Evolutionary conservation across 2,329 filamentous ascomycete species (phyloP), one percentile per base, ranked within the genome.

Genomic region (Xylaria sp.): DNA sequence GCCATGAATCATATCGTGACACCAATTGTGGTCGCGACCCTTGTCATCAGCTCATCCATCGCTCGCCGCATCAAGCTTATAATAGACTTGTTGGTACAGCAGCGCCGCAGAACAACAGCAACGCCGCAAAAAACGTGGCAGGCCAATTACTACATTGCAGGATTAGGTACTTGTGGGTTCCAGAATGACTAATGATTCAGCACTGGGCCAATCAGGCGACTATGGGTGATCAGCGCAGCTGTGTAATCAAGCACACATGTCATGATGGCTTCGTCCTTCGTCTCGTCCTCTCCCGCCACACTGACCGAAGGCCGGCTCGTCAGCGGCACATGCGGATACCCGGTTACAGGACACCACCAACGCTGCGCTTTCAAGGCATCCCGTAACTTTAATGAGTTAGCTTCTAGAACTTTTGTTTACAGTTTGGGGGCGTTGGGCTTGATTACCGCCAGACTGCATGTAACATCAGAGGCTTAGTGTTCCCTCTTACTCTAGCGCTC

Each of bases 31-130:
- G 41, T 46, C 18, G 15, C 41, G 15, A 46, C 41, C 41, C 41
- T n/a, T 46, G 41, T 46, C 41, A n/a, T 46, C 41, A 46, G 41
- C 41, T 46, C 41, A 46, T 46, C 41, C 41, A 46, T 46, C 41
- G 41, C 18, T 46, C 41, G 41, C 41, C 15, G 41, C 18, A 46
- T 46, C 41, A 46, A n/a, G 41, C 41, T 46, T 46, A 46, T 46
- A 46, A 46, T 46, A 46, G 41, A 46, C 41, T 46, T 46, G 41
- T n/a, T 46, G 18, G 41, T n/a, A 7, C 41, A n/a, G 41, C 41
- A 18, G 41, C 41, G 41, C 41, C 13, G 41, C 41, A 46, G 41
- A n/a, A 18, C 7, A n/a, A n/a, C 41, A 46, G 41, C 13, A 46
- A 46, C 41, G 18, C 15, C 41, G 15, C 15, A 7, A 18, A 46